Evolutionary conservation across 352 stramenopile species (phyloP).

Genomic region (Phytophthora sp.): DNA sequence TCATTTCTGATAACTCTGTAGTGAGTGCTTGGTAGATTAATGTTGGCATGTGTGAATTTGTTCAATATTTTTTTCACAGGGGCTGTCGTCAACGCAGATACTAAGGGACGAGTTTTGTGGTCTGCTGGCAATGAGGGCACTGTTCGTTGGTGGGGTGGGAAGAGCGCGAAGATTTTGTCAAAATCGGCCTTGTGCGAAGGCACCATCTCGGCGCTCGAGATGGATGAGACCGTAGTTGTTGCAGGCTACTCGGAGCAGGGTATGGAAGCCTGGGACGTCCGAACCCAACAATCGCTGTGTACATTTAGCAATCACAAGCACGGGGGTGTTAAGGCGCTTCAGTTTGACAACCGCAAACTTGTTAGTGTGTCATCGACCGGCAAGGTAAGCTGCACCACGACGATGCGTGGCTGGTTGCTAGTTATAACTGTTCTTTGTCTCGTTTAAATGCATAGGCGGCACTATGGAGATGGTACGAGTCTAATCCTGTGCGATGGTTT

Average conservation of each 20-base stretch:
- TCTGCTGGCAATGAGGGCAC: constrained; percentile 82
- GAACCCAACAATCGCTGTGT: constrained; percentile 85
- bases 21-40: neutral
- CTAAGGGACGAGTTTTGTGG: constrained; percentile 87
- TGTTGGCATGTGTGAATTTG: constrained; percentile 1
- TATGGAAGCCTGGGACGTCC: constrained; percentile 90
- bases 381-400: constrained; percentile 62
- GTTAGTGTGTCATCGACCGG: constrained; percentile 76
- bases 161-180: constrained; percentile 85
- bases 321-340: constrained; percentile 72
- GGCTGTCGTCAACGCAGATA: constrained; percentile 82
- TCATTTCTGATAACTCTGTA: neutral
- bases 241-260: constrained; percentile 81
- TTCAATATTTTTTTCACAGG: constrained; percentile 45
- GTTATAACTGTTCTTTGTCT: constrained; percentile 15
- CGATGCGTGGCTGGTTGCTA: neutral
- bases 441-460: constrained; percentile 52
- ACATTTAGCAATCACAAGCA: constrained; percentile 82
- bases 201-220: constrained; percentile 80
- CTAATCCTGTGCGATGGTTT: constrained; percentile 83
- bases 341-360: constrained; percentile 90
- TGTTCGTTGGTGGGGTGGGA: constrained; percentile 89
- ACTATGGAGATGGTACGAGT: constrained; percentile 85
- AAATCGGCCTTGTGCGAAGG: constrained; percentile 85
- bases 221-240: constrained; percentile 90